Evolutionary conservation across 2,329 filamentous ascomycete genomes (phyloP), one percentile per base, ranked within the genome.

Genomic region (Colletotrichum australisinense): DNA sequence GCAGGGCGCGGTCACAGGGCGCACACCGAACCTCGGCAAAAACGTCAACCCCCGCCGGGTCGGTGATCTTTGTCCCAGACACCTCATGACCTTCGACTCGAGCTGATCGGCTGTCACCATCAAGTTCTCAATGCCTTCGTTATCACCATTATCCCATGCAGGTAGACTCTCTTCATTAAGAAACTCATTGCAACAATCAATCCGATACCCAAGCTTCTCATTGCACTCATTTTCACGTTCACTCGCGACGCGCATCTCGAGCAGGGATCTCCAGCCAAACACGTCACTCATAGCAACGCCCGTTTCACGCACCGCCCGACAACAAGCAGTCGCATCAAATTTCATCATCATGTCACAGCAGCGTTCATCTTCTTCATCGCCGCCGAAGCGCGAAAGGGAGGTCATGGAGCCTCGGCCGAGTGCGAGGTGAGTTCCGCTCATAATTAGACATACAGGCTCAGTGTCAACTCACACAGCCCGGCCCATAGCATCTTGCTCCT

Each of bases 401-500:
- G 74, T 79, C 26, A 76, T 80, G n/a, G 80, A 82, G 24, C 90
- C 92, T 3, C 85, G 89, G 64, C 92, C 93, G 2, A 94, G 92
- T 80, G 89, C 92, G 14, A 91, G 89, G 90, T 90, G 81, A 69
- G 79, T 32, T n/a, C 8, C 6, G 9, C 19, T 19, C 28, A 64
- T 64, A 6, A n/a, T 16, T n/a, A 35, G 22, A 19, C 53, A n/a
- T 19, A 6, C 46, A 12, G 30, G 19, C 16, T 65, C 65, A 26
- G 26, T 46, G 5, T 9, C 11, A 66, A 73, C 73, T 75, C 75
- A 71, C 28, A 71, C 9, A 11, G 7, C 1, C 28, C 63, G 19
- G 2, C 28, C 57, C 74, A n/a, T 49, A 78, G 76, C 58, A 91
- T 98, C 59, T 86, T 98, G 42, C 88, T 98, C 16, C 86, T 99